Percentiles rank a stretch among this genome's conserved stretches.
These are phyloP conservation scores for Pythium dissimile DNA, from an alignment of 352 stramenopile genomes.

Conservation along the genomic window DNA sequence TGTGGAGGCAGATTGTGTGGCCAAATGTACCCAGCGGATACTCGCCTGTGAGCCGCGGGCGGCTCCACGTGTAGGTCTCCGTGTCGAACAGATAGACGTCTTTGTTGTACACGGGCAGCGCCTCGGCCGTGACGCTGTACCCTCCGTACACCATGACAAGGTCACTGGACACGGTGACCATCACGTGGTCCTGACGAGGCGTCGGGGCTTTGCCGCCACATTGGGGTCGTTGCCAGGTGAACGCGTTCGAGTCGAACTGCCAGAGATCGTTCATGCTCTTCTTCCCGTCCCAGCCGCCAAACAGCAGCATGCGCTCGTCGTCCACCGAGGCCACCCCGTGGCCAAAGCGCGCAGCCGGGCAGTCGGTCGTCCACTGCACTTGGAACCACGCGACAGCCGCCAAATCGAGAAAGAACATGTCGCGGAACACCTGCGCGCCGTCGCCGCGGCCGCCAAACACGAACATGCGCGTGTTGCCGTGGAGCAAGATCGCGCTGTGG, in stretches of 20 bases:
- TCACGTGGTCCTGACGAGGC: conserved; percentile 71
- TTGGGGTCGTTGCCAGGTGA: conserved; percentile 74
- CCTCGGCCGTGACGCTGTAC: conserved; percentile 46
- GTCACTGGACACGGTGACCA: conserved; percentile 39
- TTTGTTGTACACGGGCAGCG: conserved; percentile 69
- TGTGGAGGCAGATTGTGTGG: conserved; percentile 42
- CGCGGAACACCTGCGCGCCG: conserved; percentile 51
- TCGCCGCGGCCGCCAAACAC: conserved; percentile 68
- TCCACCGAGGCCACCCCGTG: conserved; percentile 60
- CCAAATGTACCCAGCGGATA: conserved; percentile 65
- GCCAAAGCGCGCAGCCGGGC: conserved; percentile 67
- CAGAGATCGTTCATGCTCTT: conserved; percentile 76
- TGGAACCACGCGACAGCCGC: conserved; percentile 76
- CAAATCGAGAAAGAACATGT: conserved; percentile 90
- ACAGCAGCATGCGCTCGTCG: conserved; percentile 78
- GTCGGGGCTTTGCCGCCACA: conserved; percentile 59
- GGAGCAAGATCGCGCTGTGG: conserved; percentile 80
- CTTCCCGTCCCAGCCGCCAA: conserved; percentile 86
- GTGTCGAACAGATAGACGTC: conserved; percentile 70
- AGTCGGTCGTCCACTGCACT: conserved; percentile 84
- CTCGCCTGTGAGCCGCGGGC: conserved; percentile 62
- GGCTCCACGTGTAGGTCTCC: conserved; percentile 53
- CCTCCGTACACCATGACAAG: conserved; percentile 73
- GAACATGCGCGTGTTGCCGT: conserved; percentile 62
- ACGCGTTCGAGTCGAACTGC: conserved; percentile 60